phyloP scores from a whole-genome alignment of 345 rosid species.

The Stellera chamaejasme region DNA sequence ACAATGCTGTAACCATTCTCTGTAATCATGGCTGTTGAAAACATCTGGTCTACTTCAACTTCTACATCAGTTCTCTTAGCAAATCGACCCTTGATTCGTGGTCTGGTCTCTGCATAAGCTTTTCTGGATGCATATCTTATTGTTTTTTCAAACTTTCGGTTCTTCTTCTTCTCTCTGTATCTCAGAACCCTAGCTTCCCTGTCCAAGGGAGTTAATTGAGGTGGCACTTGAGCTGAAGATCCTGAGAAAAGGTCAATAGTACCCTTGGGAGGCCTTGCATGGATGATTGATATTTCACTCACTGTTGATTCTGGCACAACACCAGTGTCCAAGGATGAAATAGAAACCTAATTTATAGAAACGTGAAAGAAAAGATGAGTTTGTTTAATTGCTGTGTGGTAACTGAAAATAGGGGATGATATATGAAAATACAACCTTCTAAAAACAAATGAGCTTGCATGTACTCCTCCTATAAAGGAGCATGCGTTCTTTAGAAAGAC shows the following conservation, averaged over 20 bases:
- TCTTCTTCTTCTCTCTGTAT: constrained; percentile 95
- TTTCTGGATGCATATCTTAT: constrained; percentile 96
- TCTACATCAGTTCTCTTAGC: constrained; percentile 68
- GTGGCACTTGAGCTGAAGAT: constrained; percentile 42
- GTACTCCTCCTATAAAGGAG: too few relatives aligned
- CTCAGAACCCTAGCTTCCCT: constrained; percentile 89
- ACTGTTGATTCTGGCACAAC: constrained; percentile 67
- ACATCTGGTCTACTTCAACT: constrained; percentile 54
- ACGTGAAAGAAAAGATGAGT: constrained; percentile 1
- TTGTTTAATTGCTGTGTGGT: background rate
- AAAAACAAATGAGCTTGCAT: background rate
- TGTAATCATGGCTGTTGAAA: constrained; percentile 43
- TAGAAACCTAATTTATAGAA: constrained; percentile 34
- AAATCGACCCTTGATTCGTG: constrained; percentile 85
- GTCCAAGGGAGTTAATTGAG: constrained; percentile 67
- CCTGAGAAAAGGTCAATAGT: constrained; percentile 49
- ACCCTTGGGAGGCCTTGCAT: constrained; percentile 41
- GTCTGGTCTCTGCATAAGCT: constrained; percentile 94
- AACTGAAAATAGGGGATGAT: background rate
- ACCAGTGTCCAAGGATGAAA: constrained; percentile 62
- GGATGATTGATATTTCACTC: constrained; percentile 52
- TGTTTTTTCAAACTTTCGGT: constrained; percentile 82
- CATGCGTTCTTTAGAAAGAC: background rate
- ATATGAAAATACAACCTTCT: background rate
- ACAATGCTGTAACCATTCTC: constrained; percentile 64